Evolutionary conservation across 2,329 filamentous ascomycete species (phyloP).

Genomic region (Arthrobotrys musiformis): DNA sequence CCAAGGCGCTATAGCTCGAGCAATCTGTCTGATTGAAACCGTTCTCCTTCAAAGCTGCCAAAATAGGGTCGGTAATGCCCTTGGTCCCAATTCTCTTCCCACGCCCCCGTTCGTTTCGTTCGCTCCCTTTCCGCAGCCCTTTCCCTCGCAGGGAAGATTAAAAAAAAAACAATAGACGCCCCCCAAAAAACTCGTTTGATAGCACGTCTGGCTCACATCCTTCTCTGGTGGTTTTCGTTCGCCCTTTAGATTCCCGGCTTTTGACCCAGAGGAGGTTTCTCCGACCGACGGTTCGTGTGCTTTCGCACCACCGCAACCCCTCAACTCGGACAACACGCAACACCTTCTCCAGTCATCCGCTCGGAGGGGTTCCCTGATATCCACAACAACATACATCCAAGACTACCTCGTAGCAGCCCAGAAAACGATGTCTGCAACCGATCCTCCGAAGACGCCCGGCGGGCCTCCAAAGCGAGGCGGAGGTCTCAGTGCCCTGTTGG

Average conservation of each 20-base stretch:
- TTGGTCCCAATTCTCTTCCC: constrained; percentile 9
- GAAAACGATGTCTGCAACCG: constrained; percentile 54
- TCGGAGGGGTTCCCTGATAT: constrained; percentile 11
- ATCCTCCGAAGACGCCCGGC: constrained; percentile 51
- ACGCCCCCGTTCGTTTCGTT: constrained; percentile 12
- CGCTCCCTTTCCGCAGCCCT: constrained; percentile 11
- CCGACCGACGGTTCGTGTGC: constrained; percentile 51
- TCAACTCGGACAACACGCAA: constrained; percentile 34
- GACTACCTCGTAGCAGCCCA: constrained; percentile 56
- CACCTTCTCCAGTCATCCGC: constrained; percentile 28
- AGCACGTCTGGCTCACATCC: constrained; percentile 13
- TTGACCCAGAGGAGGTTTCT: constrained; percentile 45
- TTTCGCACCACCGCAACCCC: constrained; percentile 31
- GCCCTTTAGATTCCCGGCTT: constrained; percentile 39
- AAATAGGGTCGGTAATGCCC: constrained; percentile 50
- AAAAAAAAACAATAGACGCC: not conserved
- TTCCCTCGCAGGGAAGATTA: not conserved
- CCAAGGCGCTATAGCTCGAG: constrained; percentile 14
- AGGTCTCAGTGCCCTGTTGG: constrained; percentile 57
- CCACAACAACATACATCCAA: constrained; percentile 33
- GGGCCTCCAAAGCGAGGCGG: constrained; percentile 50
- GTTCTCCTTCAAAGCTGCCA: constrained; percentile 39
- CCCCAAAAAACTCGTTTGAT: not conserved
- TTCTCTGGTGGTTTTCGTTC: not conserved
- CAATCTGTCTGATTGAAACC: constrained; percentile 22